Evolutionary conservation across 768 basidiomycete genomes (phyloP).

Genomic region (Mycena indigotica): DNA sequence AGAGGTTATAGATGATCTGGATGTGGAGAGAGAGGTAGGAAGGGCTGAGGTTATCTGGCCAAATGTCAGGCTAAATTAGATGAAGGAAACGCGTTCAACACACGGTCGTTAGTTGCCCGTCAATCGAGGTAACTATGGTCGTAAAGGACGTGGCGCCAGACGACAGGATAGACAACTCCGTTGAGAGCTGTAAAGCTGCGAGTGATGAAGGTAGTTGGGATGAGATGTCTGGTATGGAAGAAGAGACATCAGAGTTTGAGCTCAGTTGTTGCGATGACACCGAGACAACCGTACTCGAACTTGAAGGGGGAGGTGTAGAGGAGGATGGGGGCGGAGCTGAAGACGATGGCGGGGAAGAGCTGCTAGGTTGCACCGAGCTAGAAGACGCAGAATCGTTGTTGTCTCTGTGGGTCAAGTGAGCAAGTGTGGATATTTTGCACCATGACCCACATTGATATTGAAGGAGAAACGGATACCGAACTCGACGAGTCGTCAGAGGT

Average conservation of each 20-base stretch:
- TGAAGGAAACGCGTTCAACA: conserved; percentile 4
- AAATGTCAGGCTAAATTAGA: background rate
- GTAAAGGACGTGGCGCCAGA: conserved; percentile 16
- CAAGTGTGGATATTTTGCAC: too few species aligned
- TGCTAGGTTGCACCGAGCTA: too few species aligned
- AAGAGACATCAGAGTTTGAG: background rate
- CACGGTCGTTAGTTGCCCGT: conserved; percentile 17
- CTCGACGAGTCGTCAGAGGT: too few species aligned
- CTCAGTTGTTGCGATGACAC: too few species aligned
- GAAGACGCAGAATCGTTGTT: too few species aligned
- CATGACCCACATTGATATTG: too few species aligned
- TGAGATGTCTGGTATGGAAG: background rate
- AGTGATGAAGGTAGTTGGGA: background rate
- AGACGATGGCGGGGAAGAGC: too few species aligned
- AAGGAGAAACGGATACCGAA: too few species aligned
- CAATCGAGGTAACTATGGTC: conserved; percentile 16
- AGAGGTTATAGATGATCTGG: conserved; percentile 14
- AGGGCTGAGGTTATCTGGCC: conserved; percentile 27
- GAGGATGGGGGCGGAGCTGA: too few species aligned
- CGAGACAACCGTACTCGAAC: too few species aligned
- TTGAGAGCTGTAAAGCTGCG: background rate
- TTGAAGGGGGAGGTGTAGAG: too few species aligned
- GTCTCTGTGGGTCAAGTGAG: too few species aligned
- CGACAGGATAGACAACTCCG: background rate
- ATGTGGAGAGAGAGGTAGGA: conserved; percentile 34